Evolutionary conservation across 2,329 filamentous ascomycete genomes (phyloP).

Genomic region (Epichloe baconii): DNA sequence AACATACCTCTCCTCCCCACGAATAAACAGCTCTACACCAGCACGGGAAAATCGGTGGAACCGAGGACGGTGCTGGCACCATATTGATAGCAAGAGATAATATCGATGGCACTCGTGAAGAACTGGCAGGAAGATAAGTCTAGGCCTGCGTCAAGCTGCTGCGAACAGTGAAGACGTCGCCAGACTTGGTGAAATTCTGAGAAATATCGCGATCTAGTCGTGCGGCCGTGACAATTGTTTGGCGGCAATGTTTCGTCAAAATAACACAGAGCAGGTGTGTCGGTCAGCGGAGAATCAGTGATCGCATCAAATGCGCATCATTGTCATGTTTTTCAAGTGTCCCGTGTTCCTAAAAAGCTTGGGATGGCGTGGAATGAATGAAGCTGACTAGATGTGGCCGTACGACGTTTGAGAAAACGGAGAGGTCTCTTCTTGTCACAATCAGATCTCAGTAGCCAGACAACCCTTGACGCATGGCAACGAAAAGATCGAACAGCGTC

Average conservation of each 20-base stretch:
- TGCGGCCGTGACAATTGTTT: not conserved
- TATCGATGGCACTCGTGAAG: not conserved
- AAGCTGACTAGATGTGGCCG: not conserved
- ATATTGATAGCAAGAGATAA: conserved; percentile 23
- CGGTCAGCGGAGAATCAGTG: not conserved
- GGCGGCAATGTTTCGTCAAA: not conserved
- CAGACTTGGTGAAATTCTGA: not conserved
- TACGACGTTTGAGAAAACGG: not conserved
- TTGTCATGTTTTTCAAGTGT: not conserved
- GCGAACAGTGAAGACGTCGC: not conserved
- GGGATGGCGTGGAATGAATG: not conserved
- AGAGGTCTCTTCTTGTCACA: not conserved
- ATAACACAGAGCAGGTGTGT: not conserved
- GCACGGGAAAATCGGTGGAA: conserved; percentile 74
- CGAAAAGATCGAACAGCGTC: conserved; percentile 3
- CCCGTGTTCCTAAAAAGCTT: not conserved
- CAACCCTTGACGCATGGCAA: conserved; percentile 4
- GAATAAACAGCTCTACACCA: conserved; percentile 88
- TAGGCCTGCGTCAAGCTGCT: not conserved
- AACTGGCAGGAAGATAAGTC: not conserved
- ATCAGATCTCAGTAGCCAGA: not conserved
- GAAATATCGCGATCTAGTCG: not conserved
- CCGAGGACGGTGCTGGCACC: conserved; percentile 41
- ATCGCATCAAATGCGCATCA: not conserved
- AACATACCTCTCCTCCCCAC: conserved; percentile 69